These are phyloP conservation scores for Farysia itapuensis DNA, from an alignment of 1,284 basidiomycete species.

Conservation along the genomic window DNA sequence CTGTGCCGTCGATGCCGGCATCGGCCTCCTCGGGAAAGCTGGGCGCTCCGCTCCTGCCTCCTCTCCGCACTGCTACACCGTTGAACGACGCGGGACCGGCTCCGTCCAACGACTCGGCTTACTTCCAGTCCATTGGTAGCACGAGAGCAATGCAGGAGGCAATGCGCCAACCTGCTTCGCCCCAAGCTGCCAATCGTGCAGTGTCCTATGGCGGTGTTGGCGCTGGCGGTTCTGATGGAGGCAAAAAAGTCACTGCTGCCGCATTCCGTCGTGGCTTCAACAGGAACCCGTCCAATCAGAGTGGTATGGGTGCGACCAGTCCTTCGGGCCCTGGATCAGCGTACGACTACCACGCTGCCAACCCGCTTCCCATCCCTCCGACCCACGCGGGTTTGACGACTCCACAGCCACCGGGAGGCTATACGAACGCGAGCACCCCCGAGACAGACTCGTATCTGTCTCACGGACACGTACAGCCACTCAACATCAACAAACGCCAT, in stretches of 20 bases:
- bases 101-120: constrained; percentile 16
- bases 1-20: too few relatives aligned
- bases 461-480: too few relatives aligned
- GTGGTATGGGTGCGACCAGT: constrained; percentile 7
- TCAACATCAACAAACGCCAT: constrained; percentile 38
- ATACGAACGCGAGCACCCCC: constrained; percentile 3
- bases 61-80: constrained; percentile 32
- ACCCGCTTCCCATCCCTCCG: constrained; percentile 12
- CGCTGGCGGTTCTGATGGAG: constrained; percentile 3
- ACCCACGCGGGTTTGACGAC: constrained; percentile 7
- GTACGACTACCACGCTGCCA: constrained; percentile 2
- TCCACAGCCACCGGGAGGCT: constrained; percentile 12
- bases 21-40: too few relatives aligned
- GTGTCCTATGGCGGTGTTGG: constrained; percentile 25
- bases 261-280: constrained; percentile 50
- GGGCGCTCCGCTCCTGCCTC: constrained; percentile 36
- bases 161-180: constrained; percentile 36
- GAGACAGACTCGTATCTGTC: constrained; percentile 6
- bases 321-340: neutral
- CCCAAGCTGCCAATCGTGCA: constrained; percentile 1
- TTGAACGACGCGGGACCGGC: constrained; percentile 5
- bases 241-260: constrained; percentile 52
- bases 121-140: constrained; percentile 47
- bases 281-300: constrained; percentile 32
- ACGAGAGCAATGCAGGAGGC: constrained; percentile 49